Evolutionary conservation across 768 basidiomycete genomes (phyloP).

Genomic region (Russula foetens): DNA sequence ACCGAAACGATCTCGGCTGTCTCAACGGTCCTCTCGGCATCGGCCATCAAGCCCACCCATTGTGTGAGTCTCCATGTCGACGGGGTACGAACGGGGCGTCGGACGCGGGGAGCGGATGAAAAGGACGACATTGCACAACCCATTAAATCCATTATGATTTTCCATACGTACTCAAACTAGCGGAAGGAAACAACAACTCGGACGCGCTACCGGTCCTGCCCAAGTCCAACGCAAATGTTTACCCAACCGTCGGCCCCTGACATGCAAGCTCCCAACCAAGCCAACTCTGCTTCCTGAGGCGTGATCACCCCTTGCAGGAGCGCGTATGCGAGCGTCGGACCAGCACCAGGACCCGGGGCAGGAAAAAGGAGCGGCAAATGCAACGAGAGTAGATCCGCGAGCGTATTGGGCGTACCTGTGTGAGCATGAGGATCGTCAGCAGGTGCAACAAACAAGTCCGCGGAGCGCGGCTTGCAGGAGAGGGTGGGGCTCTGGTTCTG

Average conservation of each 20-base stretch:
- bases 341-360: conserved; percentile 25
- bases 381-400: conserved; percentile 57
- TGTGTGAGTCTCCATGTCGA: conserved; percentile 13
- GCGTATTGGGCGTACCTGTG: conserved; percentile 63
- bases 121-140: background rate
- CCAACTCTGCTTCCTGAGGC: conserved; percentile 84
- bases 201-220: conserved; percentile 17
- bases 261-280: conserved; percentile 89
- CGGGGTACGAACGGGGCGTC: background rate
- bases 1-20: conserved; percentile 2
- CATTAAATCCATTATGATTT: background rate
- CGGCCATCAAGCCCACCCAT: conserved; percentile 5
- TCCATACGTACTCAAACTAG: background rate
- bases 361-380: conserved; percentile 80
- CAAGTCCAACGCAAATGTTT: conserved; percentile 68
- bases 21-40: background rate
- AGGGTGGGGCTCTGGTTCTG: background rate
- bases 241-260: conserved; percentile 95
- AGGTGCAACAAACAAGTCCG: conserved; percentile 3
- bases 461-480: conserved; percentile 6
- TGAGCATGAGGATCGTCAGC: conserved; percentile 17
- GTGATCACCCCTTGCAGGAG: conserved; percentile 78
- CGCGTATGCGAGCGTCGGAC: conserved; percentile 50
- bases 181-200: background rate
- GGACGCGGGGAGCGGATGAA: background rate